A percentile compares a stretch with the other conserved stretches of the same genome.
Conservation (phyloP, 208 protist species). For the Porcisia hertigi region DNA sequence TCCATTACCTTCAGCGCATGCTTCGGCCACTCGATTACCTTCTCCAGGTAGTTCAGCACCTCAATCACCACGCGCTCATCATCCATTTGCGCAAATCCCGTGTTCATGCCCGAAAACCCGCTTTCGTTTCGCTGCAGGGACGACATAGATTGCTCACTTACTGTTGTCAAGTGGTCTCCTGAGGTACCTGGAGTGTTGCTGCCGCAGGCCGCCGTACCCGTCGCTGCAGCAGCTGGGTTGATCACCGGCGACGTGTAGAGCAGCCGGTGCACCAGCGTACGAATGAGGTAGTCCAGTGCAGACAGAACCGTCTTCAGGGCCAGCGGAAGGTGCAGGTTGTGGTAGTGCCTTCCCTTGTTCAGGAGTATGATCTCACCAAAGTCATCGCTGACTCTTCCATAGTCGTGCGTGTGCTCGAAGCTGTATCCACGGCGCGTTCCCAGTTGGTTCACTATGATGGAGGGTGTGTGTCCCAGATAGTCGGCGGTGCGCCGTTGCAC, state of each 20-base stretch:
- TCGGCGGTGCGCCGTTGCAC: conserved; percentile 16
- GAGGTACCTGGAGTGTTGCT: neutral
- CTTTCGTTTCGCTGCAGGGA: conserved; percentile 18
- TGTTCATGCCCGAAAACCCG: neutral
- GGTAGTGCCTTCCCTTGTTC: conserved; percentile 30
- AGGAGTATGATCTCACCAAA: conserved; percentile 36
- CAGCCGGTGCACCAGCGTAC: conserved; percentile 13
- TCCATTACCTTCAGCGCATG: conserved; percentile 67
- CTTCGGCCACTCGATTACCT: conserved; percentile 67
- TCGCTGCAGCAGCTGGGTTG: conserved; percentile 3
- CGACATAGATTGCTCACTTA: neutral
- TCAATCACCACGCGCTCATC: conserved; percentile 56
- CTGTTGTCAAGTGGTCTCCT: neutral
- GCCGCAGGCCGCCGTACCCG: neutral
- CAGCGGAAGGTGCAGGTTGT: conserved; percentile 35
- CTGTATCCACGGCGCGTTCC: conserved; percentile 74
- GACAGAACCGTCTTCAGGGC: conserved; percentile 48
- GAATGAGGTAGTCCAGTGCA: conserved; percentile 44
- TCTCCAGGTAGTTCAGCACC: conserved; percentile 78
- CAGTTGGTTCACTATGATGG: conserved; percentile 31
- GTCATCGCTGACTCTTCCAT: conserved; percentile 49
- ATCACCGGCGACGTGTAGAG: neutral
- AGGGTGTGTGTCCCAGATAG: conserved; percentile 26
- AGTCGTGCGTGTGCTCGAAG: conserved; percentile 74
- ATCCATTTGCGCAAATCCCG: conserved; percentile 9